Conservation (phyloP, 169 alveolate genomes). For the Babesia divergens region DNA sequence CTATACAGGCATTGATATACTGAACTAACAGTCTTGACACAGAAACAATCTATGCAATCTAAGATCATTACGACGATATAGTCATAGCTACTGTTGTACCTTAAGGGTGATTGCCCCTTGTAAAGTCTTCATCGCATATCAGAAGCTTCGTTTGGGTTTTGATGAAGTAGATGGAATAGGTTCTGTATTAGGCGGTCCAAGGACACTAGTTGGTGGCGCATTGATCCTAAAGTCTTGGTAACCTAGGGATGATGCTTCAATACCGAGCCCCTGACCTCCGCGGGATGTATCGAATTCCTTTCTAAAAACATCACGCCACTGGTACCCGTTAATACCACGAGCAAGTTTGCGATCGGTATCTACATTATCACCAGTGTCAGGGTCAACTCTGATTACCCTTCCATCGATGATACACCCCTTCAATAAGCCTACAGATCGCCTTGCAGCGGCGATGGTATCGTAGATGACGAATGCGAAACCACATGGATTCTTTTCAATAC, state of each 20-base stretch:
- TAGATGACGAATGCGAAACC: slow-evolving; percentile 77
- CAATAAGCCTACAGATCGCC: slow-evolving; percentile 65
- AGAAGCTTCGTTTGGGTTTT: background rate
- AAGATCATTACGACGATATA: too few relatives aligned
- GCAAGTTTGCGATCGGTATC: slow-evolving; percentile 72
- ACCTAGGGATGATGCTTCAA: slow-evolving; percentile 18
- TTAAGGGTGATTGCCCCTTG: too few relatives aligned
- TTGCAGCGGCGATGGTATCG: slow-evolving; percentile 64
- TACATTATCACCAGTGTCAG: slow-evolving; percentile 68
- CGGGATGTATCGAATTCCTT: slow-evolving; percentile 62
- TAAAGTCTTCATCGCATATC: background rate
- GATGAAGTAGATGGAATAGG: background rate
- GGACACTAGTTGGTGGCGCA: slow-evolving; percentile 36
- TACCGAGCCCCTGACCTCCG: slow-evolving; percentile 70
- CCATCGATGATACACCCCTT: slow-evolving; percentile 77
- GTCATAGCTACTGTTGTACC: too few relatives aligned
- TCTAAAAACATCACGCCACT: slow-evolving; percentile 73
- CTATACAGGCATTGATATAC: too few relatives aligned
- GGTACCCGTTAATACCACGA: slow-evolving; percentile 74
- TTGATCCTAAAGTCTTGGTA: slow-evolving; percentile 8
- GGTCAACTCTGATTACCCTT: slow-evolving; percentile 73
- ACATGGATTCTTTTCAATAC: slow-evolving; percentile 72
- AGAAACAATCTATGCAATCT: too few relatives aligned
- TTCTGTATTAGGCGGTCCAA: background rate
- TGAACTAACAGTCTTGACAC: too few relatives aligned